Base-by-base conservation (phyloP, 2,329 filamentous ascomycete species). In the Fusarium succisae region DNA sequence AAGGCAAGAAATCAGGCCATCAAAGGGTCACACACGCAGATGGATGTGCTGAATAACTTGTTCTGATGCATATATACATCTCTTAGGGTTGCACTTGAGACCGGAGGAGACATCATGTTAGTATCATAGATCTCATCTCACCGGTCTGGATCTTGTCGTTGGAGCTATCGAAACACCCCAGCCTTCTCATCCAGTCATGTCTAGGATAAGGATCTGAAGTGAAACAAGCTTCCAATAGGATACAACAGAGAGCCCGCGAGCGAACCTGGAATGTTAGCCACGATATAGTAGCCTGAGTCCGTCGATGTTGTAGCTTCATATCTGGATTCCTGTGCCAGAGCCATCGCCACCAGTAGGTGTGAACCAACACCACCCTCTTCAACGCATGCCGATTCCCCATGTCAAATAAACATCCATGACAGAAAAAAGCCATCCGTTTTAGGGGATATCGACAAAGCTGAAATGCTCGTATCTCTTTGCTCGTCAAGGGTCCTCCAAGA, bases 61-160 rank as follows among this genome's bases (percentile, higher is more conserved):
- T 58, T 72, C 41, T 58, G 63, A 68, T 69, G 50, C 58, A 62
- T 43, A 55, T 37, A 35, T 24, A 17, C 41, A 59, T 68, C 17
- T 35, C 26, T 56, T 45, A n/a, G 48, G 64, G 72, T 75, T 74
- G 68, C 72, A 73, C 62, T 41, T 45, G 32, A 18, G 30, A 30
- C 48, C 38, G 39, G 43, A 59, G 47, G 38, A 26, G 20, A n/a
- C 43, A 60, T 41, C 48, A 66, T 66, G 12, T 24, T 38, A 24
- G 54, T 61, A 70, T 74, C 69, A 63, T 75, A 60, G 72, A 74
- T 70, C 72, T 73, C 72, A 73, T 73, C 72, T 73, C 38, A 51
- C 45, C 39, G 45, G 66, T 50, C 70, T 56, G 53, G 56, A 71
- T 67, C 45, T 75, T 41, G 38, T 18, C 28, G 32, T 44, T 39